These are phyloP conservation scores for Fragaria iinumae DNA, from an alignment of 306 rosid genomes.

Conservation along the genomic window DNA sequence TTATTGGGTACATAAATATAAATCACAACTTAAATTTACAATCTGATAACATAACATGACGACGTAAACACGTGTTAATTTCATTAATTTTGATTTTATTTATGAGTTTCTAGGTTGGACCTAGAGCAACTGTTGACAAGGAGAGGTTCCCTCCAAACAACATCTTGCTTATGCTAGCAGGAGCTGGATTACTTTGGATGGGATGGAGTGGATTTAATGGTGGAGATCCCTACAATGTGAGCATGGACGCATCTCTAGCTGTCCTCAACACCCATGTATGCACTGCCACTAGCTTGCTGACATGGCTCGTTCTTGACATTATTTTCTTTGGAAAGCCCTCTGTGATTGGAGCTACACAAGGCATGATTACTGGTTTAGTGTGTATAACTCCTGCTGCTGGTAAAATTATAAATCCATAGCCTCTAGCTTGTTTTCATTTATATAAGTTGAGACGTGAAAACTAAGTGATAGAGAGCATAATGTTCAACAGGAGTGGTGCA, in stretches of 20 bases:
- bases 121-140: background rate
- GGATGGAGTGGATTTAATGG: background rate
- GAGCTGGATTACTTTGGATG: constrained; percentile 1
- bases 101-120: background rate
- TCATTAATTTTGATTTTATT: too few relatives aligned
- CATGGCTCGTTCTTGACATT: background rate
- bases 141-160: background rate
- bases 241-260: background rate
- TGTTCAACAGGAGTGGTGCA: constrained; percentile 48
- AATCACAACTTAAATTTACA: background rate
- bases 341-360: constrained; percentile 1
- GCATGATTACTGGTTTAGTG: background rate
- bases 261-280: constrained; percentile 2
- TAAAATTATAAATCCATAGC: background rate
- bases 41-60: background rate
- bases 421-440: too few relatives aligned
- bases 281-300: background rate
- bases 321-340: background rate
- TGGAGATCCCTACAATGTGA: background rate
- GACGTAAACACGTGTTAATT: background rate
- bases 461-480: background rate
- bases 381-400: background rate
- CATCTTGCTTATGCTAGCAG: background rate
- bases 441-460: too few relatives aligned
- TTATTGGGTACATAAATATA: background rate